These are phyloP conservation scores for Pichia sp. DNA, from an alignment of 1,139 yeast genomes.

Conservation along the genomic window DNA sequence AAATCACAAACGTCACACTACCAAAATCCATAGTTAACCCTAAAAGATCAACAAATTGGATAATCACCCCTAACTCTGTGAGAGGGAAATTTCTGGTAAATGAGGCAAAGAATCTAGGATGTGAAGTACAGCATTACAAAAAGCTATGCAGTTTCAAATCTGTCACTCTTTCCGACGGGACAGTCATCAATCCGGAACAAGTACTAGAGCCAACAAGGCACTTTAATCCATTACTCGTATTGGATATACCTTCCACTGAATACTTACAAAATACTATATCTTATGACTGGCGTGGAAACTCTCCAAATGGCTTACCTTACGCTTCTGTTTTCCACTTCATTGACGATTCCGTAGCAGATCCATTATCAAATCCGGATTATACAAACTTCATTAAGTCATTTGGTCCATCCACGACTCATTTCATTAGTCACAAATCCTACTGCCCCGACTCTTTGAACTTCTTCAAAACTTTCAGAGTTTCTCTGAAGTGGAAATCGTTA, in stretches of 20 bases:
- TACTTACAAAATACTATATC: conserved; percentile 47
- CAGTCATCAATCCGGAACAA: conserved; percentile 57
- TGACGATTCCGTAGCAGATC: conserved; percentile 53
- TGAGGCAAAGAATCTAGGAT: conserved; percentile 64
- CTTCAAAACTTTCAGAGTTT: conserved; percentile 49
- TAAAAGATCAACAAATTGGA: conserved; percentile 47
- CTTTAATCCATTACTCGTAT: conserved; percentile 57
- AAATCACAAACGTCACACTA: conserved; percentile 22
- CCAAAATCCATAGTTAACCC: conserved; percentile 26
- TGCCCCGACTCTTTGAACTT: conserved; percentile 59
- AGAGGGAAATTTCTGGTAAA: conserved; percentile 74
- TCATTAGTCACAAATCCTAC: conserved; percentile 64
- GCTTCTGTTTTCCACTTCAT: conserved; percentile 67
- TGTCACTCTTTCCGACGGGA: conserved; percentile 58
- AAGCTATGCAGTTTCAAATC: conserved; percentile 56
- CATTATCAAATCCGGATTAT: conserved; percentile 40
- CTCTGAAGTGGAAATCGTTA: conserved; percentile 54
- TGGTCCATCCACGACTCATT: conserved; percentile 51
- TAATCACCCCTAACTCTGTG: conserved; percentile 59
- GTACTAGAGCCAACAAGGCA: conserved; percentile 62
- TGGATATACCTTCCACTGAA: conserved; percentile 64
- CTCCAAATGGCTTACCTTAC: conserved; percentile 23
- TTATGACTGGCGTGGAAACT: conserved; percentile 31
- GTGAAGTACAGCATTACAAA: conserved; percentile 59
- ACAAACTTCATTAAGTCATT: conserved; percentile 42